These are phyloP conservation scores for Drosera capensis DNA, from an alignment of 148 eudicot species.

Conservation along the genomic window DNA sequence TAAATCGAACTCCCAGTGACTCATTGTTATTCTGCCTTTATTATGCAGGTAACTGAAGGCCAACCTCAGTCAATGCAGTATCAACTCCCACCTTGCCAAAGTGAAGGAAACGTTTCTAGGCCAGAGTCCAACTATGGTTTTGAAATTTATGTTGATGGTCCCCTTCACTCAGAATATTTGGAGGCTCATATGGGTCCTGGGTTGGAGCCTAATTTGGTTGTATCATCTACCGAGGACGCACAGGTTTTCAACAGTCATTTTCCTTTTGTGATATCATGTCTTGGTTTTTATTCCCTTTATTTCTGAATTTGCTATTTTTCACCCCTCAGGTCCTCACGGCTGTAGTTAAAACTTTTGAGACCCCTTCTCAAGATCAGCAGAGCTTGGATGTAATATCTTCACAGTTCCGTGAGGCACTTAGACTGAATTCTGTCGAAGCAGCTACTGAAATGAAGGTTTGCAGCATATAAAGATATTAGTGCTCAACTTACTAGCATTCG, in stretches of 20 bases:
- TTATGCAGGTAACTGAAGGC: constrained; percentile 47
- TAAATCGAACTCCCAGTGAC: too few relatives aligned
- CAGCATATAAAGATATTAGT: not conserved
- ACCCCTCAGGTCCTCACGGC: constrained; percentile 30
- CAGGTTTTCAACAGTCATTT: constrained; percentile 24
- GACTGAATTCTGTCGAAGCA: constrained; percentile 29
- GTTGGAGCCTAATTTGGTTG: constrained; percentile 23
- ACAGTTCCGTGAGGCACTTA: constrained; percentile 60
- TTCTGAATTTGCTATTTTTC: not conserved
- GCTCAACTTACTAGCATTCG: not conserved
- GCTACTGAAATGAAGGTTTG: constrained; percentile 45
- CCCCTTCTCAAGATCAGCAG: constrained; percentile 35
- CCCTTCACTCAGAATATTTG: constrained; percentile 31
- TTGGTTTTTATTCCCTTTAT: not conserved
- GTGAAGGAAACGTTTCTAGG: constrained; percentile 34
- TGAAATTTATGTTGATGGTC: constrained; percentile 50
- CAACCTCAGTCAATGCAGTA: constrained; percentile 25
- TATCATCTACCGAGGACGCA: constrained; percentile 22
- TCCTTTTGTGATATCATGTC: not conserved
- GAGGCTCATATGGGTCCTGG: constrained; percentile 25
- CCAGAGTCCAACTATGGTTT: constrained; percentile 32
- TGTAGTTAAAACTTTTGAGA: constrained; percentile 26
- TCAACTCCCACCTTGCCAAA: constrained; percentile 31
- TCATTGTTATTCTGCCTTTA: constrained; percentile 1
- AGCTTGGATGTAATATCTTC: constrained; percentile 66